phyloP scores from a whole-genome alignment of 768 basidiomycete genomes.

The Serendipita indica region DNA sequence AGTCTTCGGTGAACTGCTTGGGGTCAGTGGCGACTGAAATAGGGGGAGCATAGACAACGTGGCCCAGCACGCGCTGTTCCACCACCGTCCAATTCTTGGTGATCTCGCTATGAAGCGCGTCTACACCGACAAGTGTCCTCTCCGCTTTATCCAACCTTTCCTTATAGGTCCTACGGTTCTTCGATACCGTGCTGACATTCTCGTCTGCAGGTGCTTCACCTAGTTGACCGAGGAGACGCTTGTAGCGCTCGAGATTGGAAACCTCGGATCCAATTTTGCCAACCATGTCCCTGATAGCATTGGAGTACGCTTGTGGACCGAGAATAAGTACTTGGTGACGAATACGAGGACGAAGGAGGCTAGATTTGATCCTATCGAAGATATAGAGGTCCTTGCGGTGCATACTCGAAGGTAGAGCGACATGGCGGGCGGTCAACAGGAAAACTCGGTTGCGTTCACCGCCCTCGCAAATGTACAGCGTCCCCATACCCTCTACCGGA shows the following conservation, averaged over 20 bases:
- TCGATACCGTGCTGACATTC: background rate
- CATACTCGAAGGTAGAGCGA: constrained; percentile 20
- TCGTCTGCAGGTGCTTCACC: background rate
- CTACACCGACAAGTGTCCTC: background rate
- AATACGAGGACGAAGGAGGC: no score
- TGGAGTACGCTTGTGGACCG: constrained; percentile 13
- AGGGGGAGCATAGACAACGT: constrained; percentile 22
- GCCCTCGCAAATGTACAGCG: constrained; percentile 24
- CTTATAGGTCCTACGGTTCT: background rate
- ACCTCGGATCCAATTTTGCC: background rate
- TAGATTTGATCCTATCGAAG: constrained; percentile 12
- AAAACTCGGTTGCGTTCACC: constrained; percentile 23
- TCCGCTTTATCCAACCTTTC: background rate
- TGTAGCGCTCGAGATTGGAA: constrained; percentile 14
- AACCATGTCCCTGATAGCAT: constrained; percentile 16
- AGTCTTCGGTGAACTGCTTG: constrained; percentile 19
- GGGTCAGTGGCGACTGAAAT: constrained; percentile 15
- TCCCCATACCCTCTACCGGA: constrained; percentile 26
- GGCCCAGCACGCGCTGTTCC: constrained; percentile 20
- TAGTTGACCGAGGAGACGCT: constrained; percentile 14
- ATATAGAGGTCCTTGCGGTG: constrained; percentile 13
- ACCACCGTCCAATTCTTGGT: no score
- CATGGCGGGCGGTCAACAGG: constrained; percentile 23
- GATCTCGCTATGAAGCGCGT: constrained; percentile 17
- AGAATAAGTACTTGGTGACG: constrained; percentile 10